Base-by-base conservation (phyloP, 257 asterid genomes). In the Scutellaria barbata region DNA sequence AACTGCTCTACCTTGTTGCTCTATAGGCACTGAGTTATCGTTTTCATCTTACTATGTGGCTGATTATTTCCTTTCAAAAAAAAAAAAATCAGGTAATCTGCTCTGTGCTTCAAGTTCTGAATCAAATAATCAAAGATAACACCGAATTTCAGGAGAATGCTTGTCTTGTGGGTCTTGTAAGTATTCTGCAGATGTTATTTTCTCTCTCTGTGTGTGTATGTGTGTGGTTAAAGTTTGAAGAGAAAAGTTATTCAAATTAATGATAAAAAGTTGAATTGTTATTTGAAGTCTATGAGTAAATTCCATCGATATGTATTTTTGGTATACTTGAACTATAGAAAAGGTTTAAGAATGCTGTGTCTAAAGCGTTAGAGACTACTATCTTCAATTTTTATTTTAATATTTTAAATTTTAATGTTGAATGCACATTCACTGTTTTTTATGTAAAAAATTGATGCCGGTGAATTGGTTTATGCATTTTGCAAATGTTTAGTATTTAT, bases 101-200 rank as follows among this genome's bases (percentile, higher is more conserved):
- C 80, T 84, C 97, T 1, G 96, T 89, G 81, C 89, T 95, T 77
- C 97, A 95, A 80, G 95, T 95, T 72, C 85, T 95, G 67, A 95
- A 95, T 79, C 89, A 88, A 82, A 85, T 95, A 75, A 88, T 92
- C 74, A 89, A 88, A 87, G 98, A 89, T 78, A 95, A 88, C 81
- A 83, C 92, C 10, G 99, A 90, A 73, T 83, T 85, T 81, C 96
- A 88, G 84, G 99, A 92, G 83, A 92, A 92, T 87, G 99, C 99
- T 79, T 92, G 99, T 81, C 92, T 95, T 50, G 92, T 92, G 50
- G 99, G 99, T 66, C 90, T 95, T 64, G 99, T 95, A 84, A 92
- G 98, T 88, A 76, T 48, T 66, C 30, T 63, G 68, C 69, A 40
- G 50, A 58, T 75, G 30, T 63, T 60, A 25, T 64, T 64, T 30